Base-by-base conservation (phyloP, 495 filamentous ascomycete genomes). In the Trichoderma parareesei region DNA sequence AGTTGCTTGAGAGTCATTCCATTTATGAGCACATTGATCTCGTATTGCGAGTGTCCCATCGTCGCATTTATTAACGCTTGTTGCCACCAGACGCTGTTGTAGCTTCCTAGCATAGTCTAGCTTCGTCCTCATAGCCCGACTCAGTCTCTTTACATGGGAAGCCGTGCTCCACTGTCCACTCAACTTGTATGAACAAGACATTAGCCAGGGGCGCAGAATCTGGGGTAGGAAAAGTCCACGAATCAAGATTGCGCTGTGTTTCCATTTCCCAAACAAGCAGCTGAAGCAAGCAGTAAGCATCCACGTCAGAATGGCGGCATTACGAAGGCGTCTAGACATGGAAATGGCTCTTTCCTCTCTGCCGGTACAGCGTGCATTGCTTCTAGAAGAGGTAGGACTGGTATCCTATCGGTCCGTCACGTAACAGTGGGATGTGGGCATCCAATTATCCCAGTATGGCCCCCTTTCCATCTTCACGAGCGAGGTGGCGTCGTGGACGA, bases 251-350 rank as follows among this genome's bases (percentile, higher is more conserved):
- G 53, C 53, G 5, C 53, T 33, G 5, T 14, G 53, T 57, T 27
- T 33, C 53, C 53, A 37, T 57, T 57, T 57, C 53, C 53, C 37
- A 57, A 57, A 57, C 53, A 57, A 57, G 53, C 53, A 57, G 53
- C 53, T 57, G 53, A 37, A 57, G 27, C 33, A 35, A 49, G 8
- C 27, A 14, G 37, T 10, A 57, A 10, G 27, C 27, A 57, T 6
- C 53, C 7, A 57, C 20, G 53, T 35, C 27, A 57, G 53, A 35
- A 10, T 35, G 18, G 27, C 53, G 10, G 20, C 53, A 8, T 3
- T 57, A 6, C 20, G 6, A 9, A 49, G 9, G 16, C 9, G 18
- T 27, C 46, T 18, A 49, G 9, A 18, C 16, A 18, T 9, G 16
- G n/a, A 49, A 16, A 49, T 49, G 1, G 46, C 27, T 20, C 46